These are phyloP conservation scores for Asterochloris erici DNA, from an alignment of 139 green algal genomes.

Conservation along the genomic window DNA sequence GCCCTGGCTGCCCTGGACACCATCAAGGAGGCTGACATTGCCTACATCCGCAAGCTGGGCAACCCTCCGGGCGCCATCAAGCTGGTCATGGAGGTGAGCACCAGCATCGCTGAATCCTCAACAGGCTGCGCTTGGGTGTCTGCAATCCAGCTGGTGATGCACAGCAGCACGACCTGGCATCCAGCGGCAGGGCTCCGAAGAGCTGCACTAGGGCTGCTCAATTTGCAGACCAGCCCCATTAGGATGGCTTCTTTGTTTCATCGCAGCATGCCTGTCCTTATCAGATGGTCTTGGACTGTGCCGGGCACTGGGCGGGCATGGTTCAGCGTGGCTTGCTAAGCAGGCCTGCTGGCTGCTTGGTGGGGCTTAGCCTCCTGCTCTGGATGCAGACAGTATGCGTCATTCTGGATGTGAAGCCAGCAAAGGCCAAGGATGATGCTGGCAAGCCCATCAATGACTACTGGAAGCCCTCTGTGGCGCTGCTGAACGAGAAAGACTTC, in stretches of 20 bases:
- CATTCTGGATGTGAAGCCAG: conserved; percentile 68
- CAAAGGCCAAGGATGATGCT: conserved; percentile 53
- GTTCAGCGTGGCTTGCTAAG: too few species aligned
- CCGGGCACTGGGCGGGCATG: too few species aligned
- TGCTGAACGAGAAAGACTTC: conserved; percentile 76
- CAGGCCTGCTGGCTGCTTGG: neutral
- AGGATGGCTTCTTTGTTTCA: too few species aligned
- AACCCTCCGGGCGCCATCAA: conserved; percentile 80
- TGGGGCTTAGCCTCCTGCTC: neutral
- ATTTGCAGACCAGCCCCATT: too few species aligned
- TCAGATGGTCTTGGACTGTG: neutral
- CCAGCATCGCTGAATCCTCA: too few species aligned
- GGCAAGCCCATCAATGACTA: conserved; percentile 69
- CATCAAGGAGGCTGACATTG: conserved; percentile 81
- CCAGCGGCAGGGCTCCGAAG: too few species aligned
- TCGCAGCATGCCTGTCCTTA: neutral
- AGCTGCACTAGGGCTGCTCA: too few species aligned
- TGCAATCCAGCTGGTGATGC: too few species aligned
- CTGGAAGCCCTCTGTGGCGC: conserved; percentile 66
- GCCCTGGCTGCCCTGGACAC: conserved; percentile 75
- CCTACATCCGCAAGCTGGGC: conserved; percentile 54
- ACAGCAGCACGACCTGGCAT: too few species aligned
- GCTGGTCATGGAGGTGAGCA: conserved; percentile 46
- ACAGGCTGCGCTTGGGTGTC: too few species aligned
- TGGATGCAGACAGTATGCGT: conserved; percentile 69